Evolutionary conservation across 1,284 basidiomycete genomes (phyloP).

Genomic region (Cryptococcus wingfieldii): DNA sequence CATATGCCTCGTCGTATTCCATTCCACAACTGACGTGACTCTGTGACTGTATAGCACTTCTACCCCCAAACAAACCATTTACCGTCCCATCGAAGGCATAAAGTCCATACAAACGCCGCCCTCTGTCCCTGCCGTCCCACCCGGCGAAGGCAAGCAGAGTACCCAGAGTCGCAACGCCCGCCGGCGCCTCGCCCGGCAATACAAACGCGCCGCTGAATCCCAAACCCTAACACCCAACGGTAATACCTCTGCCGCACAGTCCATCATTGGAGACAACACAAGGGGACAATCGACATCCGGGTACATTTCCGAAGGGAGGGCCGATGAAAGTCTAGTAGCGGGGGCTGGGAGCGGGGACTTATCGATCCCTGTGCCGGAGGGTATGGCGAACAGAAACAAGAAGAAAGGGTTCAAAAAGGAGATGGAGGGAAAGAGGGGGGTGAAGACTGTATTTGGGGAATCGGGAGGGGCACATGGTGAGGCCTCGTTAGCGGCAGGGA

Average conservation of each 20-base stretch:
- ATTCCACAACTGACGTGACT: background rate
- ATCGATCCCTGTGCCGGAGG: slow-evolving; percentile 17
- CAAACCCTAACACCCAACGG: background rate
- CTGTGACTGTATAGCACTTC: background rate
- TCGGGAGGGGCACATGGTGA: no score
- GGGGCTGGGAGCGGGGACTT: no score
- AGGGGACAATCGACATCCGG: no score
- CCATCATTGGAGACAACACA: no score
- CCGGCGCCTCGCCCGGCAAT: slow-evolving; percentile 24
- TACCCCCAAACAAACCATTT: background rate
- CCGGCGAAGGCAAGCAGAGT: slow-evolving; percentile 37
- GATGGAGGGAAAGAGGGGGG: slow-evolving; percentile 30
- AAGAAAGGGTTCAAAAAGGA: slow-evolving; percentile 42
- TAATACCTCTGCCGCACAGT: background rate
- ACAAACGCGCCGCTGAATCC: slow-evolving; percentile 3
- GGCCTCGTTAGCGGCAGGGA: background rate
- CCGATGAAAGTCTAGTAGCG: no score
- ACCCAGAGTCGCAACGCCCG: slow-evolving; percentile 42
- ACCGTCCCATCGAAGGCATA: no score
- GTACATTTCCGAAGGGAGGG: no score
- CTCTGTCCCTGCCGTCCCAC: slow-evolving; percentile 19
- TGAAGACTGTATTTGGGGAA: slow-evolving; percentile 30
- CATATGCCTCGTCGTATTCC: background rate
- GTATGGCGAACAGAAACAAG: slow-evolving; percentile 44
- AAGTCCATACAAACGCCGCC: background rate